Evolutionary conservation across 2,329 filamentous ascomycete genomes (phyloP).

Genomic region (Ceratocystis eucalypticola): DNA sequence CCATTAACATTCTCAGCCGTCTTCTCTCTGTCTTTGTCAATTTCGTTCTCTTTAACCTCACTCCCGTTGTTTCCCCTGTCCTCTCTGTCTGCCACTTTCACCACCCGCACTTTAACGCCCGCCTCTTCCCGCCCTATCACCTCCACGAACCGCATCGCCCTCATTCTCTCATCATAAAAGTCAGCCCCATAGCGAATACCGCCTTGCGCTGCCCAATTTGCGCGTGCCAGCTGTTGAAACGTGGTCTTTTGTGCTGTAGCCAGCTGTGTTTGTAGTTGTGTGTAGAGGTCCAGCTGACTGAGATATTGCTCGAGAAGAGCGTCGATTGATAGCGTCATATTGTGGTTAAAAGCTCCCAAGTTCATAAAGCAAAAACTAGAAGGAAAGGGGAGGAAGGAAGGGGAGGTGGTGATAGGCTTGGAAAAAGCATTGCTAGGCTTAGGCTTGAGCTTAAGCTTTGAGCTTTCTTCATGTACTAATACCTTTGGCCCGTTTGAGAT

Average conservation of each 20-base stretch:
- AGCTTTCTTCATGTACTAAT: neutral
- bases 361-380: too few relatives aligned
- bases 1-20: too few relatives aligned
- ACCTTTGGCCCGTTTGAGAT: neutral
- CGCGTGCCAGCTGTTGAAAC: constrained; percentile 51
- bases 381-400: neutral
- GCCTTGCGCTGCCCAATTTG: constrained; percentile 56
- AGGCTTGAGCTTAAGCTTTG: neutral
- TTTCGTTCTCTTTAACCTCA: constrained; percentile 3
- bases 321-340: constrained; percentile 38
- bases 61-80: constrained; percentile 12
- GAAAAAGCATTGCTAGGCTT: neutral
- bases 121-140: constrained; percentile 15
- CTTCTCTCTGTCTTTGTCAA: constrained; percentile 11
- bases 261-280: constrained; percentile 42
- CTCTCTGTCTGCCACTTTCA: constrained; percentile 18
- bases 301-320: constrained; percentile 52
- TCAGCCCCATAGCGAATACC: constrained; percentile 54
- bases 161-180: constrained; percentile 62
- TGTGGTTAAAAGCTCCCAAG: neutral
- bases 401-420: neutral
- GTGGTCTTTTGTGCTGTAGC: constrained; percentile 41
- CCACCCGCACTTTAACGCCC: constrained; percentile 9
- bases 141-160: constrained; percentile 38
- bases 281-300: constrained; percentile 52